Percentiles rank a stretch among this genome's conserved stretches.
phyloP scores from a whole-genome alignment of 768 basidiomycete genomes.

The Pleurotus citrinopileatus region DNA sequence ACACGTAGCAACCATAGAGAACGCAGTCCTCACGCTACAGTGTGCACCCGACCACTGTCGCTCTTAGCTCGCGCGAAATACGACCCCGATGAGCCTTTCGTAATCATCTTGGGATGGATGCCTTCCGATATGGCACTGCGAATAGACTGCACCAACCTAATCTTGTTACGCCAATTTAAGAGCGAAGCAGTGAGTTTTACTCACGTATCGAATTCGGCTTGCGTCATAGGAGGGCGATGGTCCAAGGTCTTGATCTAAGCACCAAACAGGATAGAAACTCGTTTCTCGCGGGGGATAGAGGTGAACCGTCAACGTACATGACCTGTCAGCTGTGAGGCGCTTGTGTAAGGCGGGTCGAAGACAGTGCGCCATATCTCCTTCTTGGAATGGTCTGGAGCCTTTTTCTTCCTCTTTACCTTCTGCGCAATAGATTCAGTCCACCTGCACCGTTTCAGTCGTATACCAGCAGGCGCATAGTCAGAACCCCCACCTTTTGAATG shows the following conservation, averaged over 20 bases:
- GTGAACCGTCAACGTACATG: constrained; percentile 29
- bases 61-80: constrained; percentile 87
- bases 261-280: background rate
- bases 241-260: constrained; percentile 74
- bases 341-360: constrained; percentile 61
- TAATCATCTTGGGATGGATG: constrained; percentile 87
- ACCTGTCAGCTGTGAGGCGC: constrained; percentile 28
- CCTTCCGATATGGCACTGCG: constrained; percentile 70
- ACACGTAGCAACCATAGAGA: background rate
- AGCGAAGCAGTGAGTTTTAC: constrained; percentile 22
- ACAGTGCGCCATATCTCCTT: constrained; percentile 80
- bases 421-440: constrained; percentile 89
- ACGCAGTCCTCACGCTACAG: constrained; percentile 64
- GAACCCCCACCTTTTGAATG: constrained; percentile 67
- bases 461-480: constrained; percentile 1
- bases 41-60: constrained; percentile 67
- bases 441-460: constrained; percentile 29
- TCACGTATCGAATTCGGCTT: constrained; percentile 69
- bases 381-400: constrained; percentile 55
- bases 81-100: constrained; percentile 85
- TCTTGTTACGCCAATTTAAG: constrained; percentile 7
- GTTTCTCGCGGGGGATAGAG: background rate
- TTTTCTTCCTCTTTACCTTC: constrained; percentile 79
- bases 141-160: constrained; percentile 62
- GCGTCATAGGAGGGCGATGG: constrained; percentile 73